These are phyloP conservation scores for Cubamyces lactineus DNA, from an alignment of 768 basidiomycete species.

Conservation along the genomic window DNA sequence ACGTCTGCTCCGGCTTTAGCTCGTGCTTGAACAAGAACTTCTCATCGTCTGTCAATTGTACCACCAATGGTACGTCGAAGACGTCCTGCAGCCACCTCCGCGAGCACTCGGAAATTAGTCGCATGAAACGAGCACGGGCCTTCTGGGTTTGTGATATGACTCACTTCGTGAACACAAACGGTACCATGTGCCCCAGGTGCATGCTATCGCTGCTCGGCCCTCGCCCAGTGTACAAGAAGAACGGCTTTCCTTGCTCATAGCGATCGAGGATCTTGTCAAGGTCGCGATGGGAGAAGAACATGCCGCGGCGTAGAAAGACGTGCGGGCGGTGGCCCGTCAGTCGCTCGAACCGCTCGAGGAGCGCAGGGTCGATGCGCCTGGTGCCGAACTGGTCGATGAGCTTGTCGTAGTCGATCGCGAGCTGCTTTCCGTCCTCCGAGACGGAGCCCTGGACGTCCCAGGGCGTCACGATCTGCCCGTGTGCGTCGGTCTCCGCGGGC, in stretches of 20 bases:
- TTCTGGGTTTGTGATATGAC: slow-evolving; percentile 31
- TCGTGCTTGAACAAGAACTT: slow-evolving; percentile 98
- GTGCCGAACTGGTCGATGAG: slow-evolving; percentile 94
- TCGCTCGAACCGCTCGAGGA: slow-evolving; percentile 88
- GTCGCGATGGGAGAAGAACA: slow-evolving; percentile 98
- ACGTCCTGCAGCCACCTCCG: slow-evolving; percentile 94
- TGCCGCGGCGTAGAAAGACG: slow-evolving; percentile 83
- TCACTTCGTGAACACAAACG: slow-evolving; percentile 96
- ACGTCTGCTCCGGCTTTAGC: slow-evolving; percentile 87
- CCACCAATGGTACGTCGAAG: slow-evolving; percentile 90
- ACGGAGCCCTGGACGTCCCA: slow-evolving; percentile 97
- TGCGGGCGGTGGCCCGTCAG: slow-evolving; percentile 90
- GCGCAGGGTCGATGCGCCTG: slow-evolving; percentile 68
- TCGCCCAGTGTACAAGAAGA: slow-evolving; percentile 96
- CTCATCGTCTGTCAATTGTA: slow-evolving; percentile 99
- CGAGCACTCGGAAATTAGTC: neutral
- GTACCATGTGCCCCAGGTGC: slow-evolving; percentile 98
- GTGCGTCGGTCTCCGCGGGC: slow-evolving; percentile 36
- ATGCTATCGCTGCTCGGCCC: slow-evolving; percentile 96
- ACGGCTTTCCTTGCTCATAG: slow-evolving; percentile 96
- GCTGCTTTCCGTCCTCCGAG: slow-evolving; percentile 84
- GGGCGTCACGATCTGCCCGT: slow-evolving; percentile 88
- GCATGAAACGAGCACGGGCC: neutral
- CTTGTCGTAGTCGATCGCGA: slow-evolving; percentile 96
- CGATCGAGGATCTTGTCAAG: slow-evolving; percentile 92